Conservation (phyloP, 352 stramenopile species). For the Globisporangium canariense region DNA sequence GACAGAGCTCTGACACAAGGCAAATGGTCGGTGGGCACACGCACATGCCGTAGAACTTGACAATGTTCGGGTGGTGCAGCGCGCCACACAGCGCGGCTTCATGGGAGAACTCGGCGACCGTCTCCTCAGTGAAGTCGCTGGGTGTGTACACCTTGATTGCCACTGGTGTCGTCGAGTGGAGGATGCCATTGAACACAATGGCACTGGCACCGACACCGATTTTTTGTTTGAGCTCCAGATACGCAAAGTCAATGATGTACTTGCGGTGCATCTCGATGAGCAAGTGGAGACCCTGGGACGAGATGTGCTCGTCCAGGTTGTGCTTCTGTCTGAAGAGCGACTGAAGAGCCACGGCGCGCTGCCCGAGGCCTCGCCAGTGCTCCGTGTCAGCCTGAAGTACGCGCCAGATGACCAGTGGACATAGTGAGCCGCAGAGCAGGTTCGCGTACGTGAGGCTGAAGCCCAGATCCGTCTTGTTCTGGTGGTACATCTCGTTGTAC, state of each 20-base stretch:
- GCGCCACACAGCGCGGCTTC: slow-evolving; percentile 70
- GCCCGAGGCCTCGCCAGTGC: slow-evolving; percentile 45
- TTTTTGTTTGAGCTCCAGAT: slow-evolving; percentile 44
- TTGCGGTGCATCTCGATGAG: slow-evolving; percentile 74
- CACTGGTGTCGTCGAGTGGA: slow-evolving; percentile 33
- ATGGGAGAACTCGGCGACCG: slow-evolving; percentile 75
- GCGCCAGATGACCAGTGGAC: slow-evolving; percentile 36
- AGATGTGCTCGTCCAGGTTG: slow-evolving; percentile 38
- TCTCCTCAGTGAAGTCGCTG: slow-evolving; percentile 49
- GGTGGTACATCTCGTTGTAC: slow-evolving; percentile 32
- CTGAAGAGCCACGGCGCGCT: slow-evolving; percentile 27
- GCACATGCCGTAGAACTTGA: slow-evolving; percentile 84
- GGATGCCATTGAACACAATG: slow-evolving; percentile 45
- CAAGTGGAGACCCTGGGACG: slow-evolving; percentile 54
- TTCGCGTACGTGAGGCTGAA: slow-evolving; percentile 33
- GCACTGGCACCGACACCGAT: slow-evolving; percentile 52
- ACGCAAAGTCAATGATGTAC: slow-evolving; percentile 71
- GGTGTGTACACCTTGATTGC: slow-evolving; percentile 67
- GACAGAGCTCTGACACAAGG: slow-evolving; percentile 60
- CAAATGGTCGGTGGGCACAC: slow-evolving; percentile 73
- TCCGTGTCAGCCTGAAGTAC: slow-evolving; percentile 46
- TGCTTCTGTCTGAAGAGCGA: slow-evolving; percentile 27
- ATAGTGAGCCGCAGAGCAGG: slow-evolving; percentile 21
- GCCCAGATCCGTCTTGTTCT: slow-evolving; percentile 18
- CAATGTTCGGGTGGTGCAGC: slow-evolving; percentile 75